Base-by-base conservation (phyloP, 257 asterid species). In the Scutellaria baicalensis region DNA sequence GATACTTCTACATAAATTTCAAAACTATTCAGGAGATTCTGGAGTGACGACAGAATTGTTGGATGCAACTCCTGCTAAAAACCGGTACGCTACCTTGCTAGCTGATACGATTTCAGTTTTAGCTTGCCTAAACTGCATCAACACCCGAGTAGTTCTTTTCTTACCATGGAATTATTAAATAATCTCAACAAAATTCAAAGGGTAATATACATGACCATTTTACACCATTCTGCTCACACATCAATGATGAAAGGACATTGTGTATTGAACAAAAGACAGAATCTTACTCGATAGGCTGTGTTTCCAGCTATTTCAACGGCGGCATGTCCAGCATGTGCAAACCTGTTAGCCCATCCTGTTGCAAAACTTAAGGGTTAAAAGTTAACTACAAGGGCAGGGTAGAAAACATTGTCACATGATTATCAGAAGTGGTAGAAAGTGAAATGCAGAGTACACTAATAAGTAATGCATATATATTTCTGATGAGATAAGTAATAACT, bases 271-370 rank as follows among this genome's bases (percentile, higher is more conserved):
- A 40, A 47, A 40, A 61, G 69, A 67, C 6, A 21, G 39, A 68
- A 68, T 71, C 89, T 77, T 83, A 93, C 97, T 82, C 91, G 87
- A 66, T 78, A 74, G 66, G 98, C 97, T 33, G 98, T 90, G 82
- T 73, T 93, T 83, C 85, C 98, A 73, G 97, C 98, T 77, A 93
- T 86, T 79, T 93, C 98, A 6, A 74, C 95, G 43, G 98, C 97
- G 42, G 98, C 82, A 62, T 93, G 97, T 64, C 98, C 98, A 57
- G 96, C 97, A 68, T 93, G 75, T 13, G 98, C 98, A 80, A 93
- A 87, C 77, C 98, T 87, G 84, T 93, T 93, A 62, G 90, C 95
- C 98, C 98, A 93, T 68, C 98, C 98, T 93, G 92, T 75, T 42
- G 57, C 62, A 64, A 59, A 73, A 44, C 47, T 55, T 39, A 59